Evolutionary conservation across 345 rosid genomes (phyloP).

Genomic region (Populus nigra): DNA sequence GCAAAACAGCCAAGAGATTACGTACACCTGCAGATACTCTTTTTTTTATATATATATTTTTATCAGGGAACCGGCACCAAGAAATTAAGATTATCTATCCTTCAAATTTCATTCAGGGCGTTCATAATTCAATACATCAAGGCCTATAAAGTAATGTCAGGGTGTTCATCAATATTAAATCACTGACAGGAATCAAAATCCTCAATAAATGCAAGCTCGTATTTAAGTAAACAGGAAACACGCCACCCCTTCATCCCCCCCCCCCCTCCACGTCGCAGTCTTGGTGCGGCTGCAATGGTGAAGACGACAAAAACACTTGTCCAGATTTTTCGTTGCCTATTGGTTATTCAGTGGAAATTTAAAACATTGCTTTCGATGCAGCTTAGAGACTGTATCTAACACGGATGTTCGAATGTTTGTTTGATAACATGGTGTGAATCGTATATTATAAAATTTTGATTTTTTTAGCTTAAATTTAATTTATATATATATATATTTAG

Average conservation of each 20-base stretch:
- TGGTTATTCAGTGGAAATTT: background rate
- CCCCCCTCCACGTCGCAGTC: background rate
- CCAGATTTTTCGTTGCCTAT: background rate
- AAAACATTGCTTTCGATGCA: too few species aligned
- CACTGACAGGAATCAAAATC: background rate
- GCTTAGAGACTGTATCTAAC: too few species aligned
- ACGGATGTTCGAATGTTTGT: background rate
- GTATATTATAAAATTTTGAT: too few species aligned
- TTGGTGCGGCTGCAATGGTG: background rate
- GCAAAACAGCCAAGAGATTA: background rate
- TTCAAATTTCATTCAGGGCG: too few species aligned
- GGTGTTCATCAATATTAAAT: background rate
- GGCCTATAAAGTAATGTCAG: background rate
- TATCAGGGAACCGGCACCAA: background rate
- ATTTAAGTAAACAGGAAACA: background rate
- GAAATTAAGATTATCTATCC: too few species aligned
- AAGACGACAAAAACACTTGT: background rate
- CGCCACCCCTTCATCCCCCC: background rate
- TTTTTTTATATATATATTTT: too few species aligned
- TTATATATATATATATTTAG: too few species aligned
- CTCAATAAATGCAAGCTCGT: background rate
- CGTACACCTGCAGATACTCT: background rate
- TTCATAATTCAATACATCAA: too few species aligned
- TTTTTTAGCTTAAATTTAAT: too few species aligned
- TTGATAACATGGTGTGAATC: too few species aligned